These are phyloP conservation scores for Malania oleifera DNA, from an alignment of 164 flowering plant species.

Conservation along the genomic window DNA sequence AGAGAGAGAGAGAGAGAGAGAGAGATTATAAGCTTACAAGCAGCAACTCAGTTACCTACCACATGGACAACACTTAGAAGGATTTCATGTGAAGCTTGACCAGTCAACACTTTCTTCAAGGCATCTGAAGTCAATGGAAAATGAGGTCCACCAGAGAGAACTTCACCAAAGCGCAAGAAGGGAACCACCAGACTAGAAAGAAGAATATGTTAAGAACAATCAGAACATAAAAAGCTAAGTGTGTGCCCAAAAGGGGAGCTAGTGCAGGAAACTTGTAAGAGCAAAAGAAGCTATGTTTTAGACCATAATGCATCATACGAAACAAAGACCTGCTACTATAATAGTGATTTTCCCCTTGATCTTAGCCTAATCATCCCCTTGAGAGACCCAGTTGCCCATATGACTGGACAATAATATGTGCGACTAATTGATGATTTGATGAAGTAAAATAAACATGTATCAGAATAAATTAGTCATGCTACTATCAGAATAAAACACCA, in stretches of 20 bases:
- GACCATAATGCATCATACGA: too few relatives aligned
- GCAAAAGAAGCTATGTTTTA: too few relatives aligned
- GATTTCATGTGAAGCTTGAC: slow-evolving; percentile 83
- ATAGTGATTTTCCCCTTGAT: too few relatives aligned
- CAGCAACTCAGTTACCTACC: slow-evolving; percentile 35
- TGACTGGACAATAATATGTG: background rate
- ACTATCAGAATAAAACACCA: background rate
- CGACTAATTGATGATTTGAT: background rate
- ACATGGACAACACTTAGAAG: slow-evolving; percentile 68
- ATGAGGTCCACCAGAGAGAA: slow-evolving; percentile 75
- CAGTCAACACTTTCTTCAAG: slow-evolving; percentile 80
- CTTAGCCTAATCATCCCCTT: too few relatives aligned
- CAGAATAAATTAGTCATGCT: background rate
- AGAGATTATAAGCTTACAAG: background rate
- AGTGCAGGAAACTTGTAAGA: too few relatives aligned
- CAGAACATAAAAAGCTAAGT: background rate
- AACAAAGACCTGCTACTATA: too few relatives aligned
- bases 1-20: background rate
- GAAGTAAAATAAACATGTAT: background rate
- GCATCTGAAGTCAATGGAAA: slow-evolving; percentile 90
- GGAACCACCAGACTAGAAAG: slow-evolving; percentile 67
- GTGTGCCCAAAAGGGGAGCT: too few relatives aligned
- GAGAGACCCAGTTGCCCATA: too few relatives aligned
- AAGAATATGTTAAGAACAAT: slow-evolving; percentile 8
- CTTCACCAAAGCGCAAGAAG: slow-evolving; percentile 90